phyloP scores from a whole-genome alignment of 2,329 filamentous ascomycete genomes.

The Chaetothyriales sp. region DNA sequence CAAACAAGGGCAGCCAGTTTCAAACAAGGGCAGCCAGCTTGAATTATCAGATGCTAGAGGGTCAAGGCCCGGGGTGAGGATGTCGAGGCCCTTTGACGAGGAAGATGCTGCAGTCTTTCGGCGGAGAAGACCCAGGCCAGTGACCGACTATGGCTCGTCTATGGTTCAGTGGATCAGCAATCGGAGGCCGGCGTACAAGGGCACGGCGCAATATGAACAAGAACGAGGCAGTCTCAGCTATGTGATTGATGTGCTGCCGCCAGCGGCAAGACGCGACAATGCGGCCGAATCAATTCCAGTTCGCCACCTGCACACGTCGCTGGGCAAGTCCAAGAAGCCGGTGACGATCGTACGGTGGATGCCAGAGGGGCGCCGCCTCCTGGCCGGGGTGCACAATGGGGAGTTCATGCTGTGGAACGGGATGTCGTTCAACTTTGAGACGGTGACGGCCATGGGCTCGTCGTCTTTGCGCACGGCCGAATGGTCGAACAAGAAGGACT shows the following conservation, averaged over 20 bases:
- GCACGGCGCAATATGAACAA: constrained; percentile 55
- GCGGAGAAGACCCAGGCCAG: constrained; percentile 40
- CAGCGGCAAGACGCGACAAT: constrained; percentile 57
- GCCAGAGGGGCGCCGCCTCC: constrained; percentile 75
- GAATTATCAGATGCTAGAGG: neutral
- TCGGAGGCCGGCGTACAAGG: constrained; percentile 62
- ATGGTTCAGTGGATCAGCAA: constrained; percentile 84
- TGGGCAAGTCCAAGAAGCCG: constrained; percentile 96
- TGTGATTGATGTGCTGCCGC: constrained; percentile 82
- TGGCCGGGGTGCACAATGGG: constrained; percentile 90
- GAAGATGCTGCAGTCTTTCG: constrained; percentile 12
- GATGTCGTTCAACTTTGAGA: constrained; percentile 98
- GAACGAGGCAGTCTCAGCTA: constrained; percentile 83
- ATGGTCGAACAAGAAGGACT: constrained; percentile 93
- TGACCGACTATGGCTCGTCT: constrained; percentile 86
- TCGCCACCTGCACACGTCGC: constrained; percentile 93
- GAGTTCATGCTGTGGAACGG: constrained; percentile 99
- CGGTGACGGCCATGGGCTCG: constrained; percentile 56
- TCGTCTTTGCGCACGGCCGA: constrained; percentile 66
- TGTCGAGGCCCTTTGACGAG: neutral
- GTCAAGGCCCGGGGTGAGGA: neutral
- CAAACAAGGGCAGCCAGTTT: neutral
- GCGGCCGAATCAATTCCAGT: constrained; percentile 80
- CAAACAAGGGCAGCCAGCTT: neutral
- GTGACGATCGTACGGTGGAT: constrained; percentile 98